Percentiles rank a stretch among this genome's conserved stretches.
These are phyloP conservation scores for Penicillium sp. DNA, from an alignment of 2,329 filamentous ascomycete species.

Conservation along the genomic window DNA sequence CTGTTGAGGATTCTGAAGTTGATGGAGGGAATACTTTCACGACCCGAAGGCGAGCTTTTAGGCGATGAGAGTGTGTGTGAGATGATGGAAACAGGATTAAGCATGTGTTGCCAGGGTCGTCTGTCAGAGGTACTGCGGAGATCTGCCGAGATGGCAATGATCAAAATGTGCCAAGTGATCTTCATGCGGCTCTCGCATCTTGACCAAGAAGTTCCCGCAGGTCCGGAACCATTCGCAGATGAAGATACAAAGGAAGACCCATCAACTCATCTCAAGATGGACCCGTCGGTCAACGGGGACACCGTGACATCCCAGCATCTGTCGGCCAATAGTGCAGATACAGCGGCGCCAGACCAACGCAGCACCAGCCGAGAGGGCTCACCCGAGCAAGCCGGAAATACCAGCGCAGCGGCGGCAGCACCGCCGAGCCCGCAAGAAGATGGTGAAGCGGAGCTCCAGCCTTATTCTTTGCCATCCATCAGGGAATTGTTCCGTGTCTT, in stretches of 20 bases:
- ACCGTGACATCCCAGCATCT: conserved; percentile 54
- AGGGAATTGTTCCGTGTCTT: conserved; percentile 89
- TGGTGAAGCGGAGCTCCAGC: conserved; percentile 60
- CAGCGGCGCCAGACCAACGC: conserved; percentile 32
- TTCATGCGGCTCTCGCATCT: conserved; percentile 89
- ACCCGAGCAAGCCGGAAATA: conserved; percentile 32
- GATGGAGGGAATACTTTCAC: conserved; percentile 98
- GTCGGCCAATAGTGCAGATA: conserved; percentile 41
- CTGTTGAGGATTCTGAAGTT: conserved; percentile 89
- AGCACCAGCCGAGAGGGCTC: conserved; percentile 35
- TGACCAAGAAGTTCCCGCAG: conserved; percentile 68
- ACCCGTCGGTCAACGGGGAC: conserved; percentile 66
- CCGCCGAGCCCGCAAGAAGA: conserved; percentile 43
- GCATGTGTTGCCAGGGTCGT: conserved; percentile 91
- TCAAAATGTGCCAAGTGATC: conserved; percentile 98
- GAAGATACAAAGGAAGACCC: conserved; percentile 52
- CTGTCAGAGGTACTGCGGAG: conserved; percentile 85
- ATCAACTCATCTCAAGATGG: conserved; percentile 77
- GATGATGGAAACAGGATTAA: conserved; percentile 98
- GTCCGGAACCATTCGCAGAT: conserved; percentile 62
- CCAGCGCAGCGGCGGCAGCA: conserved; percentile 30
- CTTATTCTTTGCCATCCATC: conserved; percentile 92
- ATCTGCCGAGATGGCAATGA: conserved; percentile 94
- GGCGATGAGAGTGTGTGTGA: conserved; percentile 98
- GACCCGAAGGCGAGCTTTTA: conserved; percentile 85